These are phyloP conservation scores for Verticillium zaregamsianum DNA, from an alignment of 2,329 filamentous ascomycete species.

Conservation along the genomic window DNA sequence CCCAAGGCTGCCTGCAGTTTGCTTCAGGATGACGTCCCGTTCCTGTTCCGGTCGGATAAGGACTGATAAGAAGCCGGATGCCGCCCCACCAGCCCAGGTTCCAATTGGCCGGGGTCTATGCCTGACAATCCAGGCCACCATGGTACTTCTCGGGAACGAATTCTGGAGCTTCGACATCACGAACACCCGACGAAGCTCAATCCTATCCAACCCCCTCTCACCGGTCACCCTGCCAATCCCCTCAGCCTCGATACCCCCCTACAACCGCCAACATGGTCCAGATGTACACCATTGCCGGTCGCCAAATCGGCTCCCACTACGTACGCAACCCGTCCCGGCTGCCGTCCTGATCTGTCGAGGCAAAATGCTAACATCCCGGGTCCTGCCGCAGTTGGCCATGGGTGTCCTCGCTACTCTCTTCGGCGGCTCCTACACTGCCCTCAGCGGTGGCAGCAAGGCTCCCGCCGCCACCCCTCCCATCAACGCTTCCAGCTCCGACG, in stretches of 20 bases:
- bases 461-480: slow-evolving; percentile 49
- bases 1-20: background rate
- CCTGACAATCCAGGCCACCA: slow-evolving; percentile 7
- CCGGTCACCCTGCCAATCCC: slow-evolving; percentile 21
- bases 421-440: slow-evolving; percentile 39
- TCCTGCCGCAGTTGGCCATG: slow-evolving; percentile 47
- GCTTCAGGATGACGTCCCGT: slow-evolving; percentile 3
- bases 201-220: slow-evolving; percentile 23
- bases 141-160: slow-evolving; percentile 6
- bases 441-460: slow-evolving; percentile 39
- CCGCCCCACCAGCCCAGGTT: background rate
- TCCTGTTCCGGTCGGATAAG: background rate
- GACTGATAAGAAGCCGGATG: background rate
- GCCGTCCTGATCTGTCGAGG: background rate
- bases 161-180: slow-evolving; percentile 15
- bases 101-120: background rate
- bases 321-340: slow-evolving; percentile 35
- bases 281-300: slow-evolving; percentile 53
- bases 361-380: slow-evolving; percentile 13
- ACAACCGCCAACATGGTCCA: slow-evolving; percentile 39
- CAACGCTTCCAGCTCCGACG: slow-evolving; percentile 58
- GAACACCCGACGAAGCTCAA: slow-evolving; percentile 7
- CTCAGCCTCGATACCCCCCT: slow-evolving; percentile 18
- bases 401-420: slow-evolving; percentile 49
- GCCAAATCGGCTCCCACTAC: slow-evolving; percentile 57